Conservation (phyloP, 257 asterid genomes). For the Mentha longifolia region DNA sequence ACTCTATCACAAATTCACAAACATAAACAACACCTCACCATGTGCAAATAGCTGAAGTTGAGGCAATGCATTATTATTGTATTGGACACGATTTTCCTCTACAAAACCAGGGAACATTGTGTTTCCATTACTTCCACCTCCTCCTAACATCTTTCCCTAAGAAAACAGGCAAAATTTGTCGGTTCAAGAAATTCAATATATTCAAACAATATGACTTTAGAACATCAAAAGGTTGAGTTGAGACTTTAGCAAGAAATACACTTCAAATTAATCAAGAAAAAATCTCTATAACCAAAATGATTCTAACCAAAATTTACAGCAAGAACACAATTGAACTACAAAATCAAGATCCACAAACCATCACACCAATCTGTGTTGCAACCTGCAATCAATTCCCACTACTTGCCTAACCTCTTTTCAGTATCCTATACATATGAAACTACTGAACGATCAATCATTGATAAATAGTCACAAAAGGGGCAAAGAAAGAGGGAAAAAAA, state of each 20-base stretch:
- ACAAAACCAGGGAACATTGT: constrained; percentile 41
- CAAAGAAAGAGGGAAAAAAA: constrained; percentile 27
- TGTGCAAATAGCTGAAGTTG: constrained; percentile 73
- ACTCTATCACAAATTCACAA: constrained; percentile 22
- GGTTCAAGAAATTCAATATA: constrained; percentile 30
- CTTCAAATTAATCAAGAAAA: background rate
- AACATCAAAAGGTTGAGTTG: constrained; percentile 9
- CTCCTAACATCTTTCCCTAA: constrained; percentile 70
- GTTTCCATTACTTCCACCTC: constrained; percentile 54
- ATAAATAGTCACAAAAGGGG: constrained; percentile 21
- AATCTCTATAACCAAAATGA: background rate
- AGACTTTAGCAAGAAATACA: constrained; percentile 19
- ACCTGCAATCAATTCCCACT: constrained; percentile 17
- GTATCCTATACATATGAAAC: constrained; percentile 6
- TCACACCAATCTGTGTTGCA: constrained; percentile 28
- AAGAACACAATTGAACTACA: constrained; percentile 25
- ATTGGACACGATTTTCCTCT: constrained; percentile 51
- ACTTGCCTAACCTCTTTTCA: constrained; percentile 8
- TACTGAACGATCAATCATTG: constrained; percentile 30
- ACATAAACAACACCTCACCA: constrained; percentile 43
- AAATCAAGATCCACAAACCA: constrained; percentile 32
- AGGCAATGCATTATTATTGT: constrained; percentile 52
- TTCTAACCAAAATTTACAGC: constrained; percentile 16
- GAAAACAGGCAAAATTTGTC: constrained; percentile 21
- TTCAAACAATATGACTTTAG: background rate